Conservation (phyloP, 2,329 filamentous ascomycete species). For the Corinectria fuckeliana region DNA sequence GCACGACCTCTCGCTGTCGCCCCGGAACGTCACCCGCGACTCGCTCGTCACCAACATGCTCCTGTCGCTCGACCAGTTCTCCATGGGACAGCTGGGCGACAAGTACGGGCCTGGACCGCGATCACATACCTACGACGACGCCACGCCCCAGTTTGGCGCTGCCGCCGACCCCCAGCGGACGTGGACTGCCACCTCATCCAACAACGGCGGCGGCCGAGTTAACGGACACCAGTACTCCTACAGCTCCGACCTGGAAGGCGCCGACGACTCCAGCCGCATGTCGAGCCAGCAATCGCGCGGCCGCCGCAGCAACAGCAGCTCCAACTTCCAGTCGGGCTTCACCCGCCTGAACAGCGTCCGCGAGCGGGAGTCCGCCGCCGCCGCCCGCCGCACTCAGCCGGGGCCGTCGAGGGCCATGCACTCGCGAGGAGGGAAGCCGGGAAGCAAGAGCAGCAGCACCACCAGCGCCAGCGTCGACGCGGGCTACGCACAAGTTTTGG, state of each 20-base stretch:
- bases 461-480: constrained; percentile 72
- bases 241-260: constrained; percentile 66
- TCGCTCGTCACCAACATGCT: constrained; percentile 97
- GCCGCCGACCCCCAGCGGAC: constrained; percentile 44
- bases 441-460: constrained; percentile 75
- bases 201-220: constrained; percentile 31
- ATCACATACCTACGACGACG: constrained; percentile 39
- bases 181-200: constrained; percentile 38
- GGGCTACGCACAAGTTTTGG: constrained; percentile 63
- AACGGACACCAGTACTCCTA: constrained; percentile 57
- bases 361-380: too few relatives aligned
- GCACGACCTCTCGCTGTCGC: constrained; percentile 84
- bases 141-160: constrained; percentile 33
- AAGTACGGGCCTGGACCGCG: constrained; percentile 35
- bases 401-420: constrained; percentile 52
- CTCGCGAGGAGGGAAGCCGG: constrained; percentile 64
- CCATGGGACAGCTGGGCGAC: constrained; percentile 53
- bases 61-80: constrained; percentile 86
- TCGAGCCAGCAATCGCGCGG: constrained; percentile 58
- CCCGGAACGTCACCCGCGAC: constrained; percentile 79
- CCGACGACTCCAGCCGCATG: constrained; percentile 60
- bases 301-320: constrained; percentile 81
- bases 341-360: constrained; percentile 69
- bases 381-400: constrained; percentile 44
- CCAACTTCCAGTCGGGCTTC: constrained; percentile 68